phyloP scores from a whole-genome alignment of 176 grass and related monocot genomes.

The Juncus effusus region DNA sequence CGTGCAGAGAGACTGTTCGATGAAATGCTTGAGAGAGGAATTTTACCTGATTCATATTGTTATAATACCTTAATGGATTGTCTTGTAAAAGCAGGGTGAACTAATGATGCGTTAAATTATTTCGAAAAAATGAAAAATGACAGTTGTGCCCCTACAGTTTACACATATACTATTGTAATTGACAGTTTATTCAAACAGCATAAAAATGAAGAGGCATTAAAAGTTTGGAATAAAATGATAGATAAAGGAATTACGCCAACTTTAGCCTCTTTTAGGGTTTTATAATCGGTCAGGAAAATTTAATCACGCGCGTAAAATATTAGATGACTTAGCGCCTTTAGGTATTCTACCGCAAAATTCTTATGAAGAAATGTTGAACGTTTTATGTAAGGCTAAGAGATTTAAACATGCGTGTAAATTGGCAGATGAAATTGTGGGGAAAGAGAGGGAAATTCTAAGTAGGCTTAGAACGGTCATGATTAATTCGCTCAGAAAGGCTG shows the following conservation, averaged over 20 bases:
- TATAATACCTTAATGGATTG: conserved; percentile 72
- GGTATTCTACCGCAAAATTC: conserved; percentile 74
- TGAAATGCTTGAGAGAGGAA: conserved; percentile 61
- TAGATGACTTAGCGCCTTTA: conserved; percentile 86
- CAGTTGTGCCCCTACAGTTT: conserved; percentile 71
- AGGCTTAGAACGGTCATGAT: conserved; percentile 88
- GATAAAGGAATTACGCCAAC: conserved; percentile 84
- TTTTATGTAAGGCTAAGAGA: conserved; percentile 65
- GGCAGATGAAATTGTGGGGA: conserved; percentile 78
- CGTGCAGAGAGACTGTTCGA: conserved; percentile 57
- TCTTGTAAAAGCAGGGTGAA: conserved; percentile 62
- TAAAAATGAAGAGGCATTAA: conserved; percentile 75
- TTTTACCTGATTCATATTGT: conserved; percentile 70
- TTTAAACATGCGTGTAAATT: conserved; percentile 89
- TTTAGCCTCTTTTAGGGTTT: conserved; percentile 57
- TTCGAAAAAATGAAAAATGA: conserved; percentile 73
- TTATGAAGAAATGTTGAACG: conserved; percentile 90
- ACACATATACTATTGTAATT: conserved; percentile 76
- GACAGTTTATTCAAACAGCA: conserved; percentile 85
- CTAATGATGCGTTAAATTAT: conserved; percentile 55
- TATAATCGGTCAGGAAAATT: conserved; percentile 78
- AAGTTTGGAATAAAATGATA: conserved; percentile 79
- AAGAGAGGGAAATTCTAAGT: conserved; percentile 72
- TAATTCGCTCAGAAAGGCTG: conserved; percentile 79
- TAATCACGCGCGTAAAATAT: conserved; percentile 61